Conservation (phyloP, 2,329 filamentous ascomycete genomes). For the Penicillium frequentans region DNA sequence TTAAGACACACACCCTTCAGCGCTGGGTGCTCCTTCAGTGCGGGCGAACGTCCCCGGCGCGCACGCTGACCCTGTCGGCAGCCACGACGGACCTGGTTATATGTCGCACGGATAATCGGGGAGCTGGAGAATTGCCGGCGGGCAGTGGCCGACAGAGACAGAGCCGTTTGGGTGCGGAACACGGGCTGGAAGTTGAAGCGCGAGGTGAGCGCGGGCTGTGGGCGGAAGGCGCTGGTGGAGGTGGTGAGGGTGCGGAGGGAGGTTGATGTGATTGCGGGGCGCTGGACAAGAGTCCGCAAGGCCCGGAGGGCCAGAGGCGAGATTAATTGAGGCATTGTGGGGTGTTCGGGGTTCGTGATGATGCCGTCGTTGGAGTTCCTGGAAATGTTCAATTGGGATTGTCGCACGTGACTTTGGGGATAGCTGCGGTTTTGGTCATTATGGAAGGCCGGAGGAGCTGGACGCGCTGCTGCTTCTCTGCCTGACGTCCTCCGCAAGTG, state of each 20-base stretch:
- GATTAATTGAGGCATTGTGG: slow-evolving; percentile 35
- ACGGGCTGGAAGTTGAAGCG: slow-evolving; percentile 29
- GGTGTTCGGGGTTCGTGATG: slow-evolving; percentile 11
- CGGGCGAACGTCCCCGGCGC: slow-evolving; percentile 84
- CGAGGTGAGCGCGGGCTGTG: slow-evolving; percentile 19
- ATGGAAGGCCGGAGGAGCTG: slow-evolving; percentile 34
- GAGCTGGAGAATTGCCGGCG: slow-evolving; percentile 59
- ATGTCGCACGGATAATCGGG: slow-evolving; percentile 59
- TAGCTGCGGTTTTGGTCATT: slow-evolving; percentile 28
- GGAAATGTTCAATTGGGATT: slow-evolving; percentile 16
- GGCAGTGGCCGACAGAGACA: slow-evolving; percentile 20
- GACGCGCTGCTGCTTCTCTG: slow-evolving; percentile 29
- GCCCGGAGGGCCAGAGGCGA: slow-evolving; percentile 36
- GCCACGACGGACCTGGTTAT: slow-evolving; percentile 73
- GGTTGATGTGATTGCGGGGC: slow-evolving; percentile 21
- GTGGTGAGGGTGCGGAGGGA: slow-evolving; percentile 27
- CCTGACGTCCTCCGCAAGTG: slow-evolving; percentile 18
- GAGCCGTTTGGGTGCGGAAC: slow-evolving; percentile 29
- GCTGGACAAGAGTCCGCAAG: slow-evolving; percentile 34
- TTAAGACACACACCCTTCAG: slow-evolving; percentile 96
- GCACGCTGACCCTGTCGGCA: slow-evolving; percentile 77
- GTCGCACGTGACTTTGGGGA: slow-evolving; percentile 23
- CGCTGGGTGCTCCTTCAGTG: slow-evolving; percentile 71
- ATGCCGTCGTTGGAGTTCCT: neutral
- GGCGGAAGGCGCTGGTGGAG: slow-evolving; percentile 16